Evolutionary conservation across 495 filamentous ascomycete species (phyloP), one percentile per base, ranked within the genome.

Genomic region (Penicillium psychrofluorescens): DNA sequence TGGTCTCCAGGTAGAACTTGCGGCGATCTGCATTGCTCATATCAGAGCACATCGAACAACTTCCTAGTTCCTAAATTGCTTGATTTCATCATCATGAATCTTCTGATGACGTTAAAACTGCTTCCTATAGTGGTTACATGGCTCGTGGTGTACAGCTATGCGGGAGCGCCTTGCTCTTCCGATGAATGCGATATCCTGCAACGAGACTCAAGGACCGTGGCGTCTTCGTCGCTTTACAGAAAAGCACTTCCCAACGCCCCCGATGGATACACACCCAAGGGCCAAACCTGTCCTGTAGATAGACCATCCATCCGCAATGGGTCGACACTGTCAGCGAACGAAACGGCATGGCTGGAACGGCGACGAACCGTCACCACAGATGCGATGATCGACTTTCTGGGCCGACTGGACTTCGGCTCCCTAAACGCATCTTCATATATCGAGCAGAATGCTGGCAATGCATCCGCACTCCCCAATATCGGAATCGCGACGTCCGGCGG

Each of bases 341-440:
- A 95, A 63, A 75, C 70, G 27, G 57, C 71, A 50, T 95, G 89
- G 89, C 63, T 86, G 14, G 41, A 77, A 27, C 46, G 44, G 15
- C 65, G 77, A 22, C 66, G 71, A 35, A 62, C 61, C 6, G 67
- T 72, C 40, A 87, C 84, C 0, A 48, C 86, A 29, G 56, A 74
- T 3, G 78, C 87, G n/a, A 74, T 95, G 78, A 75, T 68, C 16
- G 73, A 86, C 16, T 80, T 94, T 39, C 76, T 98, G 30, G 67
- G 68, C 11, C 78, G 84, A 47, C 66, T 88, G 46, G 81, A 80
- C 40, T 86, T 98, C 46, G 56, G 73, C 12, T 81, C 78, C 46
- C 91, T 92, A 49, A 85, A 98, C 60, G 85, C 82, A 11, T 71
- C 57, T 2, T 55, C 58, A 3, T 96, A 90, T 54, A 74, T 98